Evolutionary conservation across 2,329 filamentous ascomycete species (phyloP).

Genomic region (Aureobasidium mangrovei): DNA sequence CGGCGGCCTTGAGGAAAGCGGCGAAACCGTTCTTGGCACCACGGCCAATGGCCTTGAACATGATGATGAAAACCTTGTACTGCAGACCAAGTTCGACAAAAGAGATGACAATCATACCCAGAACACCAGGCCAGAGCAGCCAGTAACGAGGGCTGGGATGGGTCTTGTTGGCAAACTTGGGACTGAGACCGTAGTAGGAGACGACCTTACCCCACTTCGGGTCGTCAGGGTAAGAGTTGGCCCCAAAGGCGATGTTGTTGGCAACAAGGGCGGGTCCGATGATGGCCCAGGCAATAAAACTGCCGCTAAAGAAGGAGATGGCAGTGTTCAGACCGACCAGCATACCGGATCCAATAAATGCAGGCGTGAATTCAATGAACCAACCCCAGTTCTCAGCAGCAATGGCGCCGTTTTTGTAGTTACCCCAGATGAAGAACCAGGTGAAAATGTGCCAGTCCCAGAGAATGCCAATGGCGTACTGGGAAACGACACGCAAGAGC

Average conservation of each 20-base stretch:
- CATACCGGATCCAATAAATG: conserved; percentile 52
- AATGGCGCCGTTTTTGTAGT: conserved; percentile 41
- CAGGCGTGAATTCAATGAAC: conserved; percentile 51
- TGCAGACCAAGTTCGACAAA: conserved; percentile 34
- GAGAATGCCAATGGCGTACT: conserved; percentile 53
- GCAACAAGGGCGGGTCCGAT: conserved; percentile 48
- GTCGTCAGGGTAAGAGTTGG: conserved; percentile 23
- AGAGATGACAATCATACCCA: conserved; percentile 43
- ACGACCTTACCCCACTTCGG: conserved; percentile 37
- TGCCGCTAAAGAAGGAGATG: conserved; percentile 48
- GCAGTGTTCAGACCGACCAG: conserved; percentile 50
- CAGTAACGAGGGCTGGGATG: conserved; percentile 43
- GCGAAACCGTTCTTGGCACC: conserved; percentile 38
- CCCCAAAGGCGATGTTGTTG: conserved; percentile 34
- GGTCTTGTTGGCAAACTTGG: conserved; percentile 31
- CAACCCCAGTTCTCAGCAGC: conserved; percentile 52
- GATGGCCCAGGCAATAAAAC: conserved; percentile 46
- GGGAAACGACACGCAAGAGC: conserved; percentile 44
- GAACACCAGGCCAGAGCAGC: conserved; percentile 45
- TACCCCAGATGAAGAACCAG: conserved; percentile 40
- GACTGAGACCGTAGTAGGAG: conserved; percentile 33
- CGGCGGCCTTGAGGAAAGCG: conserved; percentile 15
- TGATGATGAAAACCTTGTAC: conserved; percentile 38
- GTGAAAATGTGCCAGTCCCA: conserved; percentile 34
- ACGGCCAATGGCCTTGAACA: conserved; percentile 43